These are phyloP conservation scores for Podospora australis DNA, from an alignment of 495 filamentous ascomycete genomes.

Conservation along the genomic window DNA sequence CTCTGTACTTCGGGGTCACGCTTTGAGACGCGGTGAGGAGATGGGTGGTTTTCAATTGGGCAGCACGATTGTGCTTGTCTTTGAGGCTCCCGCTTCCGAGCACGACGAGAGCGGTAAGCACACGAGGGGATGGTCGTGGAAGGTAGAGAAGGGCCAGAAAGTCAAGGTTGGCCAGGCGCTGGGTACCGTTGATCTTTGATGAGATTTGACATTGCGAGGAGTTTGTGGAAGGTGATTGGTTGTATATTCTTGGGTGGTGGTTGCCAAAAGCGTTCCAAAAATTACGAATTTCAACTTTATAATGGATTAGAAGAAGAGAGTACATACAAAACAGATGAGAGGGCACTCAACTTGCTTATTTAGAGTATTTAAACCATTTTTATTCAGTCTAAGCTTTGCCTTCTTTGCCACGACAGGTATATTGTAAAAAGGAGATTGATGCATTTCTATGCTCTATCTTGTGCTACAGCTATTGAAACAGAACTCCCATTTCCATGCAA, in stretches of 20 bases:
- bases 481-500: too few species aligned
- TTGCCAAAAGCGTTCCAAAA: not conserved
- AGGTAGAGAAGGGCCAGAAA: constrained; percentile 74
- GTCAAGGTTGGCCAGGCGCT: constrained; percentile 84
- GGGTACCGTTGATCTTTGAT: constrained; percentile 45
- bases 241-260: not conserved
- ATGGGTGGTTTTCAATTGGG: constrained; percentile 98
- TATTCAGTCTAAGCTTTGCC: too few species aligned
- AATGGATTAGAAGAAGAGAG: not conserved
- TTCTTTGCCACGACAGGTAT: too few species aligned
- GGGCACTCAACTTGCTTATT: constrained; percentile 10
- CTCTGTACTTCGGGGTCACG: constrained; percentile 69
- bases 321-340: not conserved
- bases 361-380: too few species aligned
- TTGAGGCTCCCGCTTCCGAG: constrained; percentile 76
- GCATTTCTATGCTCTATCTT: too few species aligned
- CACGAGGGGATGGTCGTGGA: constrained; percentile 71
- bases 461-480: too few species aligned
- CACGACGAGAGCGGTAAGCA: constrained; percentile 57
- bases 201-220: not conserved
- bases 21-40: constrained; percentile 80
- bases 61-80: constrained; percentile 91
- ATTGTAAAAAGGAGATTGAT: too few species aligned
- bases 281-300: not conserved
- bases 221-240: not conserved